Evolutionary conservation across 441 rosid genomes (phyloP).

Genomic region (Populus hybrid): DNA sequence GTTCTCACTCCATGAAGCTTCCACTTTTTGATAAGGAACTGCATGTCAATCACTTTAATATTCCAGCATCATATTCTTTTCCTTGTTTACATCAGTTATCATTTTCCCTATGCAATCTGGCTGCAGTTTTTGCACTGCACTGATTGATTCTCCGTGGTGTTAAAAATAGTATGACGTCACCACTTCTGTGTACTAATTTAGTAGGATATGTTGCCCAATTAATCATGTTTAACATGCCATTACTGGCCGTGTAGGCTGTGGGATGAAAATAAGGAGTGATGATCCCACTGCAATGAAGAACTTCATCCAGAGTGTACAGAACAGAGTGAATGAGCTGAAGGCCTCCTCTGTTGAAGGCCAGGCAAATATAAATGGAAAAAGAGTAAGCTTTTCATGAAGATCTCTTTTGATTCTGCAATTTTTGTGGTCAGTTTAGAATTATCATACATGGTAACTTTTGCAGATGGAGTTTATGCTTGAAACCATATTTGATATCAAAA

Average conservation of each 20-base stretch:
- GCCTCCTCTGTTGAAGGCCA: conserved; percentile 39
- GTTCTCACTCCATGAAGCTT: neutral
- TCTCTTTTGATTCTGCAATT: conserved; percentile 4
- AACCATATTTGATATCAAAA: conserved; percentile 81
- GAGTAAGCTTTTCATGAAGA: conserved; percentile 38
- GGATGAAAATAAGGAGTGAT: conserved; percentile 85
- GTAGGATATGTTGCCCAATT: neutral
- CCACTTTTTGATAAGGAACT: neutral
- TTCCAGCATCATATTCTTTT: neutral
- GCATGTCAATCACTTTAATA: neutral
- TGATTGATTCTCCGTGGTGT: too few species aligned
- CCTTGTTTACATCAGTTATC: neutral
- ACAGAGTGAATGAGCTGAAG: conserved; percentile 66
- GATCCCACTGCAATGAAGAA: conserved; percentile 86
- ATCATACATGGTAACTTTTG: conserved; percentile 14
- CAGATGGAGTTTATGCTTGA: conserved; percentile 98
- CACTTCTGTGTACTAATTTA: neutral
- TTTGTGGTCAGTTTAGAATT: conserved; percentile 9
- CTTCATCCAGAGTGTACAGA: conserved; percentile 72
- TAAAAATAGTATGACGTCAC: neutral
- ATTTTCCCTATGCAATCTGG: neutral
- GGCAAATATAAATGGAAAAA: conserved; percentile 43
- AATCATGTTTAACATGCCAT: conserved; percentile 2
- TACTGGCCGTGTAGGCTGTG: conserved; percentile 60
- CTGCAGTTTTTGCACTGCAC: too few species aligned